Conservation (phyloP, 108 stramenopile genomes). For the Epithemia pelagica region DNA sequence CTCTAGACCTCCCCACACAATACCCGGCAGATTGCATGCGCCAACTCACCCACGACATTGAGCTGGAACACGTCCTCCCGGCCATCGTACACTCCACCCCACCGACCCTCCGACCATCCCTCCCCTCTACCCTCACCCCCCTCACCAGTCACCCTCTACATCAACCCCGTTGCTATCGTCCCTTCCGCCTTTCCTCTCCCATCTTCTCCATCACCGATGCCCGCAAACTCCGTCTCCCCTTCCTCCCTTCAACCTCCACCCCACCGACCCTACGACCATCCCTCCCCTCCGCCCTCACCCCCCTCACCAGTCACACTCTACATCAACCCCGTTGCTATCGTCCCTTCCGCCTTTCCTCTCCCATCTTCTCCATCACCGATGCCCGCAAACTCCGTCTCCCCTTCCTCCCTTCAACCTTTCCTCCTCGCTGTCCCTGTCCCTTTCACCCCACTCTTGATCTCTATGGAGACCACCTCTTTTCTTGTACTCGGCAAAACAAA, state of each 20-base stretch:
- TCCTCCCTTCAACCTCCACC: background rate
- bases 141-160: background rate
- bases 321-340: background rate
- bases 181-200: background rate
- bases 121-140: background rate
- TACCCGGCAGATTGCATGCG: no score
- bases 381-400: background rate
- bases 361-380: background rate
- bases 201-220: background rate
- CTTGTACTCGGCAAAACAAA: background rate
- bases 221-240: background rate
- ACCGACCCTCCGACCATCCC: no score
- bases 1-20: no score
- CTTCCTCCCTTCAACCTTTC: background rate
- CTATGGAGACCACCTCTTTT: background rate
- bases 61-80: no score
- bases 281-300: background rate
- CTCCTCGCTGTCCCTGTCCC: background rate
- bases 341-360: background rate
- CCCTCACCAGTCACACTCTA: background rate
- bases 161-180: background rate
- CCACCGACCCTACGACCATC: no score
- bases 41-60: no score
- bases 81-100: no score
- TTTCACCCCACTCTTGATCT: background rate